Percentiles rank a stretch among this genome's conserved stretches.
Conservation (phyloP, 106 monocot species). For the Gastrodia elata region DNA sequence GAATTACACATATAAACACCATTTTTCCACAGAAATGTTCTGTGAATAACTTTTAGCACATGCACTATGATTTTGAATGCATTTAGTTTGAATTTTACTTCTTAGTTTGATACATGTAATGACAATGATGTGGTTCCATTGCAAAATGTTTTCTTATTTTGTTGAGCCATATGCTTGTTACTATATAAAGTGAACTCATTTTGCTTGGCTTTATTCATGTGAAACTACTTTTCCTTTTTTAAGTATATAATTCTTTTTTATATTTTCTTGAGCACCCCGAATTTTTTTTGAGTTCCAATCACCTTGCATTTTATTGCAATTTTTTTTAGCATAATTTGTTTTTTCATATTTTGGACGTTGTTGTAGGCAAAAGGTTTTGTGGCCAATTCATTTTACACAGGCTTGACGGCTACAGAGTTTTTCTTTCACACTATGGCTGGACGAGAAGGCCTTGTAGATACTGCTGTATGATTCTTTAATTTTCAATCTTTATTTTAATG, state of each 20-base stretch:
- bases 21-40: neutral
- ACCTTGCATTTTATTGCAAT: no score
- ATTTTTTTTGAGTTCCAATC: neutral
- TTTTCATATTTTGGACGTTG: neutral
- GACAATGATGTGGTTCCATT: neutral
- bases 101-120: neutral
- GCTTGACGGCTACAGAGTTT: constrained; percentile 94
- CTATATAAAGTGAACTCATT: neutral
- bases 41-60: neutral
- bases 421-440: constrained; percentile 99
- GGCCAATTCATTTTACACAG: constrained; percentile 96
- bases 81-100: neutral
- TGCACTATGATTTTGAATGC: neutral
- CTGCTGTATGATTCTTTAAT: constrained; percentile 54
- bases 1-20: neutral
- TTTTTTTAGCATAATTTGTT: neutral
- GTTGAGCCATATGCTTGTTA: neutral
- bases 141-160: neutral
- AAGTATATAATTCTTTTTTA: neutral
- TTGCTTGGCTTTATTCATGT: neutral
- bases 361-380: constrained; percentile 99
- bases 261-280: neutral
- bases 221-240: neutral
- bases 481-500: neutral
- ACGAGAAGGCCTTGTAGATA: constrained; percentile 96